Conservation (phyloP, 495 filamentous ascomycete species). For the Hyaloscypha finlandica region DNA sequence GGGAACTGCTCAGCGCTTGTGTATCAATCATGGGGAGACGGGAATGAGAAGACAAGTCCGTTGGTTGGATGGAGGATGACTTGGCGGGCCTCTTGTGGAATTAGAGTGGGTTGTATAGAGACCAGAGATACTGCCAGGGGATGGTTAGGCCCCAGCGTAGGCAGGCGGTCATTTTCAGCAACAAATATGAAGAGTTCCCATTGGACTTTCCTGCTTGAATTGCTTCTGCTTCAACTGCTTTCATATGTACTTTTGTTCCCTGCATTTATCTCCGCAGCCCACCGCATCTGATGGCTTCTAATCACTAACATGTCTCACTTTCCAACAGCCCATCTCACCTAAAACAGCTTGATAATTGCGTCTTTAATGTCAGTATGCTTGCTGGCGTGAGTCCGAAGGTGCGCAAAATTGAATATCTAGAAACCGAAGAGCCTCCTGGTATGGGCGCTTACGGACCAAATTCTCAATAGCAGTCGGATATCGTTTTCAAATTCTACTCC, state of each 20-base stretch:
- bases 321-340: too few relatives aligned
- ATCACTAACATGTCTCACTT: too few relatives aligned
- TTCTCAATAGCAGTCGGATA: too few relatives aligned
- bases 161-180: slow-evolving; percentile 30
- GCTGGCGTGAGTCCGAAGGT: too few relatives aligned
- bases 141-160: slow-evolving; percentile 3
- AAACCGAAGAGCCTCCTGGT: too few relatives aligned
- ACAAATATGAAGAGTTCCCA: slow-evolving; percentile 31
- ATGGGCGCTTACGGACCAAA: too few relatives aligned
- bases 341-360: too few relatives aligned
- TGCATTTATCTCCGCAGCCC: too few relatives aligned
- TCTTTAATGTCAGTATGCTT: too few relatives aligned
- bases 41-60: background rate
- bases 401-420: too few relatives aligned
- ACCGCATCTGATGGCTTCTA: too few relatives aligned
- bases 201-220: slow-evolving; percentile 18
- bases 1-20: slow-evolving; percentile 19
- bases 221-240: background rate
- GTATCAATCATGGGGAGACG: slow-evolving; percentile 29
- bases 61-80: slow-evolving; percentile 3
- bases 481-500: too few relatives aligned
- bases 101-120: slow-evolving; percentile 26
- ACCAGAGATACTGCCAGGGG: slow-evolving; percentile 11
- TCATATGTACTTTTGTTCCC: background rate
- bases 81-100: slow-evolving; percentile 4